These are phyloP conservation scores for Fagopyrum esculentum DNA, from an alignment of 148 eudicot species.

Conservation along the genomic window DNA sequence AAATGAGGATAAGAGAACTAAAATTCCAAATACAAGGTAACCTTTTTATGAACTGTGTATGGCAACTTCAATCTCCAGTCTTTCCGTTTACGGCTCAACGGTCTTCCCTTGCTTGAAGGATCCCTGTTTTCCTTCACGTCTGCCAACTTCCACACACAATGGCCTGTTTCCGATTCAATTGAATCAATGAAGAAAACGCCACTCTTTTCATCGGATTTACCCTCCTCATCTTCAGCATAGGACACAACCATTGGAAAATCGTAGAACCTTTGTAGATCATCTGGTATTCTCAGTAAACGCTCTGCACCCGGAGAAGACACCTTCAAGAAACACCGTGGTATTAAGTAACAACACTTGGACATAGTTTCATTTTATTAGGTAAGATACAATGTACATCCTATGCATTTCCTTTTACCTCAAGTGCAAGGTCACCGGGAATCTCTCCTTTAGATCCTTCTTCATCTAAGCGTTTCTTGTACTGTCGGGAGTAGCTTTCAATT, in stretches of 20 bases:
- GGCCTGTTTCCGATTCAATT: conserved; percentile 45
- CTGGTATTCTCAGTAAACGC: conserved; percentile 70
- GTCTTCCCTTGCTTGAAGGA: conserved; percentile 72
- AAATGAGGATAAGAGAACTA: neutral
- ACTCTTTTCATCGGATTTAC: conserved; percentile 38
- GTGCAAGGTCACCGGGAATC: conserved; percentile 74
- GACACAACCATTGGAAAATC: conserved; percentile 71
- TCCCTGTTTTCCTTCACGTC: conserved; percentile 85
- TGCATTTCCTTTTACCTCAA: conserved; percentile 46
- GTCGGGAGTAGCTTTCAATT: conserved; percentile 56
- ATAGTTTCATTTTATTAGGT: neutral
- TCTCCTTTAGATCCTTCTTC: conserved; percentile 71
- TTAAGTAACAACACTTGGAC: neutral
- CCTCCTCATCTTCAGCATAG: conserved; percentile 36
- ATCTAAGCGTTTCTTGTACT: conserved; percentile 59
- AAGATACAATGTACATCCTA: neutral
- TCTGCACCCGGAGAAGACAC: conserved; percentile 95
- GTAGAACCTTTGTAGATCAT: conserved; percentile 64
- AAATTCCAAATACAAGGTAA: conserved; percentile 49
- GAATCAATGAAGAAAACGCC: conserved; percentile 66
- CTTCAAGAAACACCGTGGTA: conserved; percentile 28
- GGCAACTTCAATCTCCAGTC: conserved; percentile 83
- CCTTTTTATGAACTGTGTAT: conserved; percentile 42
- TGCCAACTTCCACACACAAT: conserved; percentile 82
- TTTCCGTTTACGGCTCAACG: conserved; percentile 65